A percentile compares a stretch with the other conserved stretches of the same genome.
Conservation (phyloP, 257 asterid species). For the Ophiorrhiza pumila region DNA sequence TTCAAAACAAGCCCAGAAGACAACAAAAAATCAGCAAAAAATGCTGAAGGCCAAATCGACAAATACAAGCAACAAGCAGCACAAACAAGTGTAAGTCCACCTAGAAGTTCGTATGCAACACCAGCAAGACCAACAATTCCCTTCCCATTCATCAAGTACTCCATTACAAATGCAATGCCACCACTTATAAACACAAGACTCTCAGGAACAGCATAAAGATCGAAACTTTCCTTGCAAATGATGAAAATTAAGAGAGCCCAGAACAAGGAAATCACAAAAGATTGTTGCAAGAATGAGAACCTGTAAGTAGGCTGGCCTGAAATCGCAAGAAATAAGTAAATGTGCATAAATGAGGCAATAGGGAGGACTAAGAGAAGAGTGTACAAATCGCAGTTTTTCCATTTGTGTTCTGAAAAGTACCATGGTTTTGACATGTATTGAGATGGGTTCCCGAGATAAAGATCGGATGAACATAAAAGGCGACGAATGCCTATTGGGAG, state of each 20-base stretch:
- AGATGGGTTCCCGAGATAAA: constrained; percentile 67
- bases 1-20: constrained; percentile 65
- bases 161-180: constrained; percentile 52
- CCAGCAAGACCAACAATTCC: constrained; percentile 62
- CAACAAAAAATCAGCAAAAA: constrained; percentile 57
- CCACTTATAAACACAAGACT: constrained; percentile 46
- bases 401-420: constrained; percentile 71
- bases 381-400: constrained; percentile 72
- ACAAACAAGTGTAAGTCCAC: constrained; percentile 51
- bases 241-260: constrained; percentile 61
- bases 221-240: constrained; percentile 46
- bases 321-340: constrained; percentile 50
- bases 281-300: constrained; percentile 70
- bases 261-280: constrained; percentile 52
- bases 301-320: constrained; percentile 52
- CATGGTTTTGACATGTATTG: constrained; percentile 59
- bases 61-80: constrained; percentile 57
- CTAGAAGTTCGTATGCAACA: constrained; percentile 43
- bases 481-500: constrained; percentile 68
- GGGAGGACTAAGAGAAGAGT: constrained; percentile 58
- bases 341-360: constrained; percentile 51
- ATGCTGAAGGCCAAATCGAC: constrained; percentile 52
- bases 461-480: constrained; percentile 47
- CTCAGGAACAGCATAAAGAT: constrained; percentile 53
- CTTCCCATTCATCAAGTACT: constrained; percentile 54